These are phyloP conservation scores for Gracilaria domingensis DNA, from an alignment of 23 red algal genomes.

Conservation along the genomic window DNA sequence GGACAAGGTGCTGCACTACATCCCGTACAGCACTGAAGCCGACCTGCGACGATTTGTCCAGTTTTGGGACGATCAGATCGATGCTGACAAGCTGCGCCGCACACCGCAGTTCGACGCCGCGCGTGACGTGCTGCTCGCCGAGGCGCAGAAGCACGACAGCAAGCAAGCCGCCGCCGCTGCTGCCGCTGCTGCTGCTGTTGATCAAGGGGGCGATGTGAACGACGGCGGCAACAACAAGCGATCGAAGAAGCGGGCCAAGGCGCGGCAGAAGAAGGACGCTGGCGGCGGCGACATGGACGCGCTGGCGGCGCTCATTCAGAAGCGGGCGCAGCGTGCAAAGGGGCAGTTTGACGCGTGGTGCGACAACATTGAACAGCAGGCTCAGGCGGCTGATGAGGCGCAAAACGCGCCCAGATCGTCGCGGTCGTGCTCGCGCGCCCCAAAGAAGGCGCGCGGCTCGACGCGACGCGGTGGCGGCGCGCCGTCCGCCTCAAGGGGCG, in stretches of 20 bases:
- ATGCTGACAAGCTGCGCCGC: background rate
- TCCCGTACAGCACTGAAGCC: constrained; percentile 71
- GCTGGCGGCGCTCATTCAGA: constrained; percentile 38
- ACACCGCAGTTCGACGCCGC: background rate
- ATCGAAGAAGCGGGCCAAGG: background rate
- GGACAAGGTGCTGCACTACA: constrained; percentile 60
- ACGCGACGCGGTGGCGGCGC: background rate
- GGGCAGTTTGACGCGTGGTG: constrained; percentile 59
- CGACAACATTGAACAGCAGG: constrained; percentile 25
- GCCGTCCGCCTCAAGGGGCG: background rate
- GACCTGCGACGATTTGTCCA: constrained; percentile 70
- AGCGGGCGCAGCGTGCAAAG: constrained; percentile 19
- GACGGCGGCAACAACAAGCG: background rate
- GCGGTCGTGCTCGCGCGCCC: background rate
- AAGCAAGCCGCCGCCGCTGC: background rate
- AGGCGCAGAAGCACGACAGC: background rate
- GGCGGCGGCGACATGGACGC: background rate
- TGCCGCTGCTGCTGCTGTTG: too few relatives aligned
- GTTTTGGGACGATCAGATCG: constrained; percentile 59
- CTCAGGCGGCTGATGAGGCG: background rate
- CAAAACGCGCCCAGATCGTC: background rate
- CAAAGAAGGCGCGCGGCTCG: too few relatives aligned
- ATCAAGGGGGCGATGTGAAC: too few relatives aligned
- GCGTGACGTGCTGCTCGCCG: background rate
- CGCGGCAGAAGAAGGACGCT: too few relatives aligned